Evolutionary conservation across 2,329 filamentous ascomycete species (phyloP).

Genomic region (Decorospora gaudefroyi): DNA sequence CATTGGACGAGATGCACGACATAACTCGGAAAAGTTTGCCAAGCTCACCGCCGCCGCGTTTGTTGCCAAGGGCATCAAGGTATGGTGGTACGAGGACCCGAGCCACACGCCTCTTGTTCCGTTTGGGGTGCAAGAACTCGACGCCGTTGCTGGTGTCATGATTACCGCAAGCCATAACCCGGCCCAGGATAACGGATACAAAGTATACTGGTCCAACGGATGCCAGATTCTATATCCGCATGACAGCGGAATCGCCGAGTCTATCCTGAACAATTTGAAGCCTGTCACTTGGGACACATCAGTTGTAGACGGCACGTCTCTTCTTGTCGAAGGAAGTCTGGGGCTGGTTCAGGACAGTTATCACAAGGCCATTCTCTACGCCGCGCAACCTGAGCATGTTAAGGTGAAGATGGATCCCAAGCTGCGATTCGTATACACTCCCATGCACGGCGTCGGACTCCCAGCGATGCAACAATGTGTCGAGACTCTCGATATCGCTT

Average conservation of each 20-base stretch:
- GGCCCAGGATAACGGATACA: constrained; percentile 68
- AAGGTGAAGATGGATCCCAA: constrained; percentile 28
- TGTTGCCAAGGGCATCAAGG: constrained; percentile 60
- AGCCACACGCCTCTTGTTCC: constrained; percentile 66
- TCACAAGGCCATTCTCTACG: constrained; percentile 50
- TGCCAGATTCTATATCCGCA: constrained; percentile 68
- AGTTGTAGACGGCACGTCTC: constrained; percentile 47
- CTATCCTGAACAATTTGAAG: constrained; percentile 60
- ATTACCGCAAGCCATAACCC: constrained; percentile 70
- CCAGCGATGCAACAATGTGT: constrained; percentile 52
- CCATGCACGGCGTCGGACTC: constrained; percentile 62
- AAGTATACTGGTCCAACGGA: constrained; percentile 68
- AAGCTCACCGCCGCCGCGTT: constrained; percentile 64
- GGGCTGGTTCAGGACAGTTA: constrained; percentile 52
- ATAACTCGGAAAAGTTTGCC: constrained; percentile 66
- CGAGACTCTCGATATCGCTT: constrained; percentile 46
- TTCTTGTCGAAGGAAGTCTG: constrained; percentile 51
- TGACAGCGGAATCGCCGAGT: constrained; percentile 61
- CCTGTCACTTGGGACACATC: constrained; percentile 56
- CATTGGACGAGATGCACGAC: constrained; percentile 65
- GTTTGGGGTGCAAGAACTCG: constrained; percentile 60
- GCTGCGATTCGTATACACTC: constrained; percentile 59
- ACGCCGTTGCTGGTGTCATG: constrained; percentile 65
- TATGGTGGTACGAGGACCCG: constrained; percentile 62
- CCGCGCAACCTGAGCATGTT: constrained; percentile 39